Base-by-base conservation (phyloP, 208 protist genomes). In the Leishmania arabica region DNA sequence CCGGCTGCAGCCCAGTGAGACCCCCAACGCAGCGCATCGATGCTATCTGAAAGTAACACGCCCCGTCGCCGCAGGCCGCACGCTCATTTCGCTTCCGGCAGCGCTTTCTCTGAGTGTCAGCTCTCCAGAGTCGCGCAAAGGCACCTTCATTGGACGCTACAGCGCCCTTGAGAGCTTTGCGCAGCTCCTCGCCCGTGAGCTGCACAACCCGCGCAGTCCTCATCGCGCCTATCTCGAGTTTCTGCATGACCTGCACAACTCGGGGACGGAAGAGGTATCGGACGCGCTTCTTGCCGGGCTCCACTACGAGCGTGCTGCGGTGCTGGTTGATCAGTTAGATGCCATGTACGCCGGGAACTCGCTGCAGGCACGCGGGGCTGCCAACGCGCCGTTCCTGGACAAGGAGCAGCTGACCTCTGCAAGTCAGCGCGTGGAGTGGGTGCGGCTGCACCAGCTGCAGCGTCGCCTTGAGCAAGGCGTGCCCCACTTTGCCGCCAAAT, bases 241-340 rank as follows among this genome's bases (percentile, higher is more conserved):
- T 78, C 83, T 97, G 64, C 88, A 96, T 84, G 94, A 97, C 77
- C 76, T 96, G 1, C 89, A 96, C 90, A 96, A 97, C 77, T 69
- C 80, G 11, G 90, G 92, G 56, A 66, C 64, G 6, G 89, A 89
- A 27, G 91, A 92, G n/a, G 79, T 79, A 51, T 77, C 81, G 60
- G 78, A 89, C 11, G 74, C 45, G 15, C 11, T 85, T 17, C 51
- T 79, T 8, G 40, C 66, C 13, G 49, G 24, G 19, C 51, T 84
- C 60, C 71, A n/a, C 49, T 84, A 83, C 70, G 37, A 71, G 31
- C 78, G 79, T 47, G 62, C 54, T 4, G 68, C 66, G 3, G 45
- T 77, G 60, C 75, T 97, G 54, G 70, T 69, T 4, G 75, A 83
- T 71, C 86, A 93, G 70, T 77, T 96, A 40, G 91, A 95, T 40